Evolutionary conservation across 2,329 filamentous ascomycete species (phyloP), one percentile per base, ranked within the genome.

Genomic region (Gaeumannomyces sp.): DNA sequence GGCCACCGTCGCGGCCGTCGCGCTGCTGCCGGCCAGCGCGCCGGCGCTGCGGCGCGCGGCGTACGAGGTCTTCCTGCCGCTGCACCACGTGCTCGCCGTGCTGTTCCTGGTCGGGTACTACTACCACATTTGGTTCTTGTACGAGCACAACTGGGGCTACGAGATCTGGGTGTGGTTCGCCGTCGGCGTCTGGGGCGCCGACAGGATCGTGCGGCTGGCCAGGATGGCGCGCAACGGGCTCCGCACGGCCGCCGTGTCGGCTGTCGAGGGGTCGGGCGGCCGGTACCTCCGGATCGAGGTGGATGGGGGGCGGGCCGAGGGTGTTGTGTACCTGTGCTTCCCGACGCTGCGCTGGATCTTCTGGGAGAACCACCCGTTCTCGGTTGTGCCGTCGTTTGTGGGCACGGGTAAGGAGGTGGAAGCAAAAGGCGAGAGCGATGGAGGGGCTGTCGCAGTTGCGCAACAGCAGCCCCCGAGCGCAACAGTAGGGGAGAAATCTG

Each of bases 351-450:
- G 70, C 50, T 76, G 76, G 75, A 59, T 67, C 56, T 76, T 76
- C 63, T 83, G 81, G 81, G 79, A 83, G 65, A 81, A 78, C 65
- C 81, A 83, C 59, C 81, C 81, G 0, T 83, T 83, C 63, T 82
- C 81, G 0, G 76, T 82, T 14, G 78, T 78, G 1, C 60, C 62
- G 11, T 59, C 53, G 22, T 27, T 38, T 31, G 56, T n/a, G n/a
- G 35, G 31, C 7, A 6, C 29, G n/a, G 59, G 19, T 35, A 6
- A 56, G 10, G 25, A 63, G 28, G 13, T 45, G 4, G 25, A n/a
- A 25, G 28, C 27, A 27, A 13, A 28, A 14, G 13, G 22, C 27
- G 53, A 4, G n/a, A 16, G 13, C 27, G 31, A 35, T 8, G 27
- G 28, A 22, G 16, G 1, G 19, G 10, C n/a, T 19, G 2, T 14